Evolutionary conservation across 2,329 filamentous ascomycete genomes (phyloP).

Genomic region (Ophiostoma ips): DNA sequence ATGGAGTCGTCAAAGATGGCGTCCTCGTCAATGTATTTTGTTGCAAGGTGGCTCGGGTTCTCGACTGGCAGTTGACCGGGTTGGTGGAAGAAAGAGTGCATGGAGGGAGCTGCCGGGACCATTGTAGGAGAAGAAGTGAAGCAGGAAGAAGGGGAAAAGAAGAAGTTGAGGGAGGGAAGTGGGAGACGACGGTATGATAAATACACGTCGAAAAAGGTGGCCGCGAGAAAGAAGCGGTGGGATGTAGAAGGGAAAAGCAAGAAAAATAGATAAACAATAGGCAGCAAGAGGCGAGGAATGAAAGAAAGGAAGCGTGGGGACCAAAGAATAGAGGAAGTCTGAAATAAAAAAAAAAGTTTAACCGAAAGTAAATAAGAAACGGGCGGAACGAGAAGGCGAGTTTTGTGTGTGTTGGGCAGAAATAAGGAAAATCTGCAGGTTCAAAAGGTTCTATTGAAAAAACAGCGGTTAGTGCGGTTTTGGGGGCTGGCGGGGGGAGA

Average conservation of each 20-base stretch:
- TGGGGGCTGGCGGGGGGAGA: conserved; percentile 1
- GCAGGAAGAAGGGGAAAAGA: background rate
- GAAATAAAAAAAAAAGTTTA: too few relatives aligned
- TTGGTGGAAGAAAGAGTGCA: conserved; percentile 39
- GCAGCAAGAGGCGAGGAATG: background rate
- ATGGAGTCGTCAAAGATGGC: conserved; percentile 46
- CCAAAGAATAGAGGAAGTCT: background rate
- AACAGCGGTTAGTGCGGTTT: conserved; percentile 12
- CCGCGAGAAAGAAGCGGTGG: background rate
- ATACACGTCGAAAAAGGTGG: background rate
- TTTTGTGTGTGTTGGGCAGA: conserved; percentile 11
- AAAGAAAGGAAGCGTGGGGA: background rate
- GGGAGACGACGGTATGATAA: background rate
- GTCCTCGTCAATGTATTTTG: conserved; percentile 45
- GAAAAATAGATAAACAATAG: background rate
- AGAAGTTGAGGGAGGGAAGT: background rate
- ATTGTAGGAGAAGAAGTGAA: conserved; percentile 22
- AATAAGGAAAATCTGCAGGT: conserved; percentile 3
- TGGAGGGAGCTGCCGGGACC: conserved; percentile 36
- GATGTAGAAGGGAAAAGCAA: background rate
- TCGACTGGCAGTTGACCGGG: conserved; percentile 37
- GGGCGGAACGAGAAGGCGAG: background rate
- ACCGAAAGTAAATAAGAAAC: background rate
- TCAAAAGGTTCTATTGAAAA: conserved; percentile 7
- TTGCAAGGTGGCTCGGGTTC: conserved; percentile 29